phyloP scores from a whole-genome alignment of 805 yeast genomes.

The Lipomyces starkeyi region DNA sequence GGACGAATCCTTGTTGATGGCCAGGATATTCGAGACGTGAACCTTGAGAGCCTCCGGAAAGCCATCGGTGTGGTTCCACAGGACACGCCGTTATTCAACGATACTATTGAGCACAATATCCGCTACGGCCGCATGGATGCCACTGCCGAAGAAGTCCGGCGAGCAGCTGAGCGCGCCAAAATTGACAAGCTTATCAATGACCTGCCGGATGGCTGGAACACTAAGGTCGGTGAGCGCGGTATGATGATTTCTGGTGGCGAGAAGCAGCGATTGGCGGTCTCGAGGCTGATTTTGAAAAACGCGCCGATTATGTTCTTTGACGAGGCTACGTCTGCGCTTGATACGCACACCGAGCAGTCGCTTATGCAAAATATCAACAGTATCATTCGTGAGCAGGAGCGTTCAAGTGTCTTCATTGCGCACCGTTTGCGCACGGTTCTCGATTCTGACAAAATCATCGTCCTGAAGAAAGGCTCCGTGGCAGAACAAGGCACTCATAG shows the following conservation, averaged over 20 bases:
- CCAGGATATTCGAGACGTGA: slow-evolving; percentile 78
- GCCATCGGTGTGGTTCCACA: slow-evolving; percentile 95
- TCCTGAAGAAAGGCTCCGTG: slow-evolving; percentile 76
- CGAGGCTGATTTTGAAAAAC: slow-evolving; percentile 82
- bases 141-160: slow-evolving; percentile 68
- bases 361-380: slow-evolving; percentile 73
- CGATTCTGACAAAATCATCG: slow-evolving; percentile 91
- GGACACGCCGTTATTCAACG: slow-evolving; percentile 95
- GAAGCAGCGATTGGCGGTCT: slow-evolving; percentile 92
- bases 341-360: slow-evolving; percentile 93
- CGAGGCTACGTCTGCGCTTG: slow-evolving; percentile 95
- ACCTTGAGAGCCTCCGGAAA: slow-evolving; percentile 72
- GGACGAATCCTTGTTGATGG: slow-evolving; percentile 89
- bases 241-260: slow-evolving; percentile 99
- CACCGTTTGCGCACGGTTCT: slow-evolving; percentile 93
- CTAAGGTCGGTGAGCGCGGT: slow-evolving; percentile 95
- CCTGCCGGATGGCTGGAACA: slow-evolving; percentile 82
- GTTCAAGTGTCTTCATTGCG: slow-evolving; percentile 89
- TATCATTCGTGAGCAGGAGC: slow-evolving; percentile 62
- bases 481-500: slow-evolving; percentile 87
- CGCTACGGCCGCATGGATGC: slow-evolving; percentile 83
- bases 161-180: slow-evolving; percentile 72
- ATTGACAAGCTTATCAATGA: slow-evolving; percentile 65
- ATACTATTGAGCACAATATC: slow-evolving; percentile 83
- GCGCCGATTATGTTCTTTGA: slow-evolving; percentile 94